These are phyloP conservation scores for Catunica adiposa DNA, from an alignment of 2,329 filamentous ascomycete species.

Conservation along the genomic window DNA sequence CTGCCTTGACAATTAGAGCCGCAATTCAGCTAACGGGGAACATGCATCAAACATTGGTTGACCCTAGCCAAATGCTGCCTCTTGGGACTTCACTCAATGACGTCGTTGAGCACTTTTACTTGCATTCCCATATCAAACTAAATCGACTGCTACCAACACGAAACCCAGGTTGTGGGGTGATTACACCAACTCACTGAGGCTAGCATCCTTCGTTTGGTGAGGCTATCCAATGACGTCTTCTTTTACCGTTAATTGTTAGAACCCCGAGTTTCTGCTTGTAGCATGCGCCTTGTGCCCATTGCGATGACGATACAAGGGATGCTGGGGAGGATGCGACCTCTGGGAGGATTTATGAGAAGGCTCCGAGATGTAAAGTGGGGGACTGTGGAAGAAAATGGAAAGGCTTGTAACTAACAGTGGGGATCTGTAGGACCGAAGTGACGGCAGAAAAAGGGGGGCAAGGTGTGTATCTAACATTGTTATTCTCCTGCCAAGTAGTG, in stretches of 20 bases:
- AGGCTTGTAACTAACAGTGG: neutral
- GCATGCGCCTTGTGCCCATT: neutral
- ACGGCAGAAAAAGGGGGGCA: neutral
- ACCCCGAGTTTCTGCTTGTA: neutral
- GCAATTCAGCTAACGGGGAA: neutral
- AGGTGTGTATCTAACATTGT: neutral
- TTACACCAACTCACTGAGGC: too few species aligned
- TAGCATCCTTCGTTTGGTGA: too few species aligned
- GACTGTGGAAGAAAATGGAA: constrained; percentile 1
- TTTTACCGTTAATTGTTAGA: neutral
- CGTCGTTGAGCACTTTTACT: too few species aligned
- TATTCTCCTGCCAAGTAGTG: too few species aligned
- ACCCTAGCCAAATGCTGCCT: too few species aligned
- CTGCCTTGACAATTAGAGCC: neutral
- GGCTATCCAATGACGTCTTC: too few species aligned
- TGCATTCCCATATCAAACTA: too few species aligned
- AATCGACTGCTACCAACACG: too few species aligned
- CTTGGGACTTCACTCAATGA: too few species aligned
- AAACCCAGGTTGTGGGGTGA: too few species aligned
- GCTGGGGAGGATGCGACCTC: neutral
- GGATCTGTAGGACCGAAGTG: neutral
- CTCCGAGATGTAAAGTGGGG: constrained; percentile 10
- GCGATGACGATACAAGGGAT: neutral
- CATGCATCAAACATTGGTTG: too few species aligned
- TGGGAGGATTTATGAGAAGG: constrained; percentile 8